A percentile compares a stretch with the other conserved stretches of the same genome.
Conservation (phyloP, 2,329 filamentous ascomycete species). For the Talaromyces sp. region DNA sequence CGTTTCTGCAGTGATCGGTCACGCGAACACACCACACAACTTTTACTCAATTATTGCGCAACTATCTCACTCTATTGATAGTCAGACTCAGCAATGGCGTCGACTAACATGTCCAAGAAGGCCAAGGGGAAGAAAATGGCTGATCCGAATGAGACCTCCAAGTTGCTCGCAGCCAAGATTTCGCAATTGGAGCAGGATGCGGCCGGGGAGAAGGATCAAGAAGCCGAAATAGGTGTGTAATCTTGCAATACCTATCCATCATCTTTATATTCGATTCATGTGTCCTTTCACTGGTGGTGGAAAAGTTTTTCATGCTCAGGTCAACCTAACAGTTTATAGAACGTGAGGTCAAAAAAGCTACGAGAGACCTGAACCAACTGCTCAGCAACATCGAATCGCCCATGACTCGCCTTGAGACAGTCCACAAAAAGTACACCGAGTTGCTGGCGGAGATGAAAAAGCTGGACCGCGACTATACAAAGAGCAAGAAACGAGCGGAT, state of each 20-base stretch:
- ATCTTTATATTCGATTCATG: not conserved
- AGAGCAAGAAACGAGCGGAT: constrained; percentile 93
- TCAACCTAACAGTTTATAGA: constrained; percentile 54
- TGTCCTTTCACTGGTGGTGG: not conserved
- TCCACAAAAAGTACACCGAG: constrained; percentile 89
- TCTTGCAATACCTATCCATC: constrained; percentile 5
- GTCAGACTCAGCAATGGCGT: constrained; percentile 39
- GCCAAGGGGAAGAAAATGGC: constrained; percentile 79
- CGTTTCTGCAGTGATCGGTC: constrained; percentile 28
- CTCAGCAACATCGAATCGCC: constrained; percentile 86
- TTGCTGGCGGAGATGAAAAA: constrained; percentile 93
- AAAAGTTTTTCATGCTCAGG: constrained; percentile 9
- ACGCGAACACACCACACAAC: constrained; percentile 45
- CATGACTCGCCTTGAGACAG: constrained; percentile 83
- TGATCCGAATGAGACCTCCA: constrained; percentile 85
- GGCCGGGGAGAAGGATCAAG: constrained; percentile 90
- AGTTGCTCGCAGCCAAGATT: constrained; percentile 88
- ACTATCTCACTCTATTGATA: constrained; percentile 33
- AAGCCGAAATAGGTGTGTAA: constrained; percentile 84
- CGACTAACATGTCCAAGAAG: constrained; percentile 65
- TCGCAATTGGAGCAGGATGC: constrained; percentile 92
- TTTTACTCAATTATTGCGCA: constrained; percentile 44
- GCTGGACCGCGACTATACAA: constrained; percentile 87
- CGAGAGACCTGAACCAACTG: constrained; percentile 82
- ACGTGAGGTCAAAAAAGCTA: constrained; percentile 90